Percentiles rank a stretch among this genome's conserved stretches.
Evolutionary conservation across 2,329 filamentous ascomycete genomes (phyloP).

Genomic region (Neophaeococcomyces aloes): DNA sequence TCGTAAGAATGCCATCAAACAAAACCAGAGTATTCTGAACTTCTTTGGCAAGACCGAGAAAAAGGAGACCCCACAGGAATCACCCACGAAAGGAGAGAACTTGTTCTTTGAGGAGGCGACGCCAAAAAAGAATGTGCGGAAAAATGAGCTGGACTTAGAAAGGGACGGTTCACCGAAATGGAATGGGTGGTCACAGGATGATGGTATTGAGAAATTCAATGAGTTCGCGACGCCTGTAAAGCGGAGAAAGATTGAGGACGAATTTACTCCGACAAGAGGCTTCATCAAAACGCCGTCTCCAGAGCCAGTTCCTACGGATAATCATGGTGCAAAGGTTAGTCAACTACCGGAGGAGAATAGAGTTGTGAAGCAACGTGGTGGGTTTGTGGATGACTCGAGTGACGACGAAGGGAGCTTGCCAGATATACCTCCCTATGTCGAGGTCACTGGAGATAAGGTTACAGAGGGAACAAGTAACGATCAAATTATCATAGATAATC

Average conservation of each 20-base stretch:
- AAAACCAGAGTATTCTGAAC: conserved; percentile 43
- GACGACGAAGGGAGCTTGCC: conserved; percentile 33
- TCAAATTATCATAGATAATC: neutral
- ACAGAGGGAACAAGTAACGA: conserved; percentile 1
- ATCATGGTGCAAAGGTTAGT: neutral
- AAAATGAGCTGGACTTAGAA: conserved; percentile 10
- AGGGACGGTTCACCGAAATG: neutral
- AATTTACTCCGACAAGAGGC: conserved; percentile 7
- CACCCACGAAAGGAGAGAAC: conserved; percentile 18
- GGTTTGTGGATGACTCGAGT: conserved; percentile 32
- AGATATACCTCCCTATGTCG: neutral
- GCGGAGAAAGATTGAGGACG: conserved; percentile 30
- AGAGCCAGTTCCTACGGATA: neutral
- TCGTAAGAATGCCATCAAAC: conserved; percentile 20
- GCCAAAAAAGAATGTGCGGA: conserved; percentile 6
- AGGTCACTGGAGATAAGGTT: neutral
- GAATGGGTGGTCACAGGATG: conserved; percentile 8
- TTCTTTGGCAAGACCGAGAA: conserved; percentile 44
- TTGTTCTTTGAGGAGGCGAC: conserved; percentile 28
- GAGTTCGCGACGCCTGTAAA: conserved; percentile 31
- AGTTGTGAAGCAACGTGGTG: conserved; percentile 15
- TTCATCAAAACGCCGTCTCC: conserved; percentile 17
- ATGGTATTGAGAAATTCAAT: conserved; percentile 29
- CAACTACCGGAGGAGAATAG: conserved; percentile 3
- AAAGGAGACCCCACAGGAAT: conserved; percentile 5